A percentile compares a stretch with the other conserved stretches of the same genome.
Evolutionary conservation across 208 protist genomes (phyloP).

Genomic region (Trypanosomatidae sp.): DNA sequence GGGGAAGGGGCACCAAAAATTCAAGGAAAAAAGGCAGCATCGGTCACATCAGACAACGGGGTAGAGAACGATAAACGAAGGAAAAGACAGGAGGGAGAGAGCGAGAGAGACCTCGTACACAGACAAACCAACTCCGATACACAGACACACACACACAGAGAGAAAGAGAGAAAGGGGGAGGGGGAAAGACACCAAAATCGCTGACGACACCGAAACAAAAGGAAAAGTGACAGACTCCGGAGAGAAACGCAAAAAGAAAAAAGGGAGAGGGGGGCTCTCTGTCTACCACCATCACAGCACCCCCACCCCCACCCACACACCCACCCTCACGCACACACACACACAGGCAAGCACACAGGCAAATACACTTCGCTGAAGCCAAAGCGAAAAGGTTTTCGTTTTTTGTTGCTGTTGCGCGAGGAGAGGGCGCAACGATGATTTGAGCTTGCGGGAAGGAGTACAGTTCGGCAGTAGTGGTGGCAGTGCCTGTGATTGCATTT

Average conservation of each 20-base stretch:
- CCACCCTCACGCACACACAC: not conserved
- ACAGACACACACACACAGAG: not conserved
- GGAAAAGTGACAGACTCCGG: not conserved
- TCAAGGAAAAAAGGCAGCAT: not conserved
- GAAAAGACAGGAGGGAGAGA: slow-evolving; percentile 3
- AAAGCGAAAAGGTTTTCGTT: not conserved
- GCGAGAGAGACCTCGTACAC: not conserved
- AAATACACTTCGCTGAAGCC: no score
- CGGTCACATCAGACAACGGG: not conserved
- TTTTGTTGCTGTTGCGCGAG: not conserved
- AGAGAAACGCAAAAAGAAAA: no score
- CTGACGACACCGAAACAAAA: not conserved
- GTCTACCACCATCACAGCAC: not conserved
- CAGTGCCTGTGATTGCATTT: not conserved
- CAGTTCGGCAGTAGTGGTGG: not conserved
- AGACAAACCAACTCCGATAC: not conserved
- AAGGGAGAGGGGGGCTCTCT: no score
- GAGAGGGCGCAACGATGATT: not conserved
- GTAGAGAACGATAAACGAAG: slow-evolving; percentile 1
- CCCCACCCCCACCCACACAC: not conserved
- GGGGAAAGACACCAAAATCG: not conserved
- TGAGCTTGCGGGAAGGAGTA: not conserved
- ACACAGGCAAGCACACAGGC: no score
- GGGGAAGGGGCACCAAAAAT: not conserved
- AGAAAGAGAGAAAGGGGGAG: not conserved